These are phyloP conservation scores for Ganoderma meredithae DNA, from an alignment of 1,284 basidiomycete genomes.

Conservation along the genomic window DNA sequence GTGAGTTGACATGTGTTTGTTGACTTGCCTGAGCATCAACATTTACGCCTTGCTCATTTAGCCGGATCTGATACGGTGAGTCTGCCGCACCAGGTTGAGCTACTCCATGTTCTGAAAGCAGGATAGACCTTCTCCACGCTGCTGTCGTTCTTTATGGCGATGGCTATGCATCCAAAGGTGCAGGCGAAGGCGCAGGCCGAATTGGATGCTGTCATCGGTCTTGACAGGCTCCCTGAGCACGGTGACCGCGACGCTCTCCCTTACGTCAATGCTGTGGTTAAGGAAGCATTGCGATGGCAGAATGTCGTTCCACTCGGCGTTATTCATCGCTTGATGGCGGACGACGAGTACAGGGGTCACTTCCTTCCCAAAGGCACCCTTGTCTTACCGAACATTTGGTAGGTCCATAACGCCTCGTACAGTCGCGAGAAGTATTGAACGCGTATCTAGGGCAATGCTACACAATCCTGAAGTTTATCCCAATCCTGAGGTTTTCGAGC, in stretches of 20 bases:
- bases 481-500: constrained; percentile 43
- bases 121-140: constrained; percentile 35
- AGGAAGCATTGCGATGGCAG: constrained; percentile 36
- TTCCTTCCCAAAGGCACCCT: constrained; percentile 36
- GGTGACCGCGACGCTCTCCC: constrained; percentile 30
- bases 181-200: constrained; percentile 42
- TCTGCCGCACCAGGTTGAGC: not conserved
- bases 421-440: not conserved
- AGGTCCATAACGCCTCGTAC: not conserved
- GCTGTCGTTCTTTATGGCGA: constrained; percentile 44
- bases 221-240: constrained; percentile 36
- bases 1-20: not conserved
- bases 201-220: constrained; percentile 39
- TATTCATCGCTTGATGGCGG: constrained; percentile 18
- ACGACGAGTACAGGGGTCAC: constrained; percentile 34
- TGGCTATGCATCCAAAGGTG: constrained; percentile 46
- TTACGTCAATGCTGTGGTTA: constrained; percentile 35
- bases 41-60: not conserved
- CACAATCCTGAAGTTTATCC: constrained; percentile 41
- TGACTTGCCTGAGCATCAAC: not conserved
- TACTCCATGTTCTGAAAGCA: not conserved
- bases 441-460: constrained; percentile 30
- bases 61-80: constrained; percentile 21
- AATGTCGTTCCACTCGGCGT: constrained; percentile 31
- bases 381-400: constrained; percentile 40